Evolutionary conservation across 305 asterid genomes (phyloP).

Genomic region (Fraxinus platypoda): DNA sequence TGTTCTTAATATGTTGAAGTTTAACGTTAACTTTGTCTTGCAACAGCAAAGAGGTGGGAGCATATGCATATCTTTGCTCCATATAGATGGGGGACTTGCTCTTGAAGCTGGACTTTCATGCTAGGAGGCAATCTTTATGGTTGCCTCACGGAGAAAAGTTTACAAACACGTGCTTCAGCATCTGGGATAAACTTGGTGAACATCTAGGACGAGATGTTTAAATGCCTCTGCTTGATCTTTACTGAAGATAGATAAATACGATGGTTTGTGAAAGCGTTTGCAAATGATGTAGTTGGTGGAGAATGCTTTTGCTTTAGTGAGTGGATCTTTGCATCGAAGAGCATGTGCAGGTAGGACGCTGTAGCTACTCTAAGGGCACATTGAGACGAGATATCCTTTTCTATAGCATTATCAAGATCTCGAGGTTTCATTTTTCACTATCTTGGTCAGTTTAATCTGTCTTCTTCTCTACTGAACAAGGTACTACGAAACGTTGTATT

Average conservation of each 20-base stretch:
- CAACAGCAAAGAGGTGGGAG: constrained; percentile 3
- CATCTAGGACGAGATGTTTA: not conserved
- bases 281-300: not conserved
- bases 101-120: not conserved
- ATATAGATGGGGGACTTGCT: not conserved
- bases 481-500: not conserved
- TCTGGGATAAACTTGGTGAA: constrained; percentile 10
- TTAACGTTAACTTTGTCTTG: constrained; percentile 1
- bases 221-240: constrained; percentile 1
- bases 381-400: not conserved
- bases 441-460: not conserved
- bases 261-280: not conserved
- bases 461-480: not conserved
- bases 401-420: not conserved
- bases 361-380: not conserved
- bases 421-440: not conserved
- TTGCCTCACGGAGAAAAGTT: constrained; percentile 12
- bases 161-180: not conserved
- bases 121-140: not conserved
- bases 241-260: not conserved
- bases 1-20: not conserved
- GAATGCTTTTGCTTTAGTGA: not conserved
- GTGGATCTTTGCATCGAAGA: not conserved
- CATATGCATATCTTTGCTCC: not conserved
- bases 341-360: not conserved